These are phyloP conservation scores for Colletotrichum euphorbiae DNA, from an alignment of 2,329 filamentous ascomycete species.

Conservation along the genomic window DNA sequence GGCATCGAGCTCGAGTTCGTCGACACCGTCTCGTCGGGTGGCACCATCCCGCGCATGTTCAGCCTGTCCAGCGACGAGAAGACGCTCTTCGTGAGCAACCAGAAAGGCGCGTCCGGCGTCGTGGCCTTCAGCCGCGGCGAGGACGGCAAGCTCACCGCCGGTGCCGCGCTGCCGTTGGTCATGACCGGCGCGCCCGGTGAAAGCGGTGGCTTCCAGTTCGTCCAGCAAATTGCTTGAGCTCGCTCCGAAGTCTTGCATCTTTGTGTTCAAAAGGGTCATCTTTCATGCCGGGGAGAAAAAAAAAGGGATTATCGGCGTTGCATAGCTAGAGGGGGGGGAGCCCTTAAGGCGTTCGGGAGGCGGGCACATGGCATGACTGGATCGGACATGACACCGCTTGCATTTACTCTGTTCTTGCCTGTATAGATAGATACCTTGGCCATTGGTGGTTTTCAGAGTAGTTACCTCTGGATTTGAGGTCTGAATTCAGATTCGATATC, in stretches of 20 bases:
- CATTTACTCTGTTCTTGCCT: slow-evolving; percentile 20
- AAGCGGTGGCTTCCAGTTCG: slow-evolving; percentile 50
- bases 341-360: slow-evolving; percentile 24
- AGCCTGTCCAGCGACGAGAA: slow-evolving; percentile 51
- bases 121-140: slow-evolving; percentile 46
- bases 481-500: background rate
- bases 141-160: slow-evolving; percentile 47
- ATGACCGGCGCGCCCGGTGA: slow-evolving; percentile 45
- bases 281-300: background rate
- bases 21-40: slow-evolving; percentile 50
- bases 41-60: slow-evolving; percentile 60
- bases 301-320: slow-evolving; percentile 18
- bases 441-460: slow-evolving; percentile 31
- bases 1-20: slow-evolving; percentile 50
- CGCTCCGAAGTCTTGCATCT: background rate
- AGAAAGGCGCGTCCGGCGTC: slow-evolving; percentile 54
- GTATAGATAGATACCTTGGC: slow-evolving; percentile 32
- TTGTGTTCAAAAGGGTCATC: background rate
- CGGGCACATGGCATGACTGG: slow-evolving; percentile 34
- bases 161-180: slow-evolving; percentile 43
- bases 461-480: slow-evolving; percentile 8
- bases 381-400: slow-evolving; percentile 33
- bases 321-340: slow-evolving; percentile 15
- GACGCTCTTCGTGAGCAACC: slow-evolving; percentile 60
- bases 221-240: slow-evolving; percentile 46